Evolutionary conservation across 140 eudicot genomes (phyloP).

Genomic region (Stevia rebaudiana): DNA sequence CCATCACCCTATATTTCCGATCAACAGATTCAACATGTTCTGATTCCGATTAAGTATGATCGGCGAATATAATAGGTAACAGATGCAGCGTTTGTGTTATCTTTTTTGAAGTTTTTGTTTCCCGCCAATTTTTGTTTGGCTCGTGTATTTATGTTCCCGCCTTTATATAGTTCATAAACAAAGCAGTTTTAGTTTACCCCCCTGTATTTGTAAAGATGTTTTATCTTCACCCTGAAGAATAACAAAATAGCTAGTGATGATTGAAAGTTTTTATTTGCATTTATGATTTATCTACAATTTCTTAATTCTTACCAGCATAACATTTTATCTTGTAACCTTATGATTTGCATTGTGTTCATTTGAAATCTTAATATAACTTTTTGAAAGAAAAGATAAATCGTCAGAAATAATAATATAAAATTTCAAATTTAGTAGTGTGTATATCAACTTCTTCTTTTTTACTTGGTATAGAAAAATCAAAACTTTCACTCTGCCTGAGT

Average conservation of each 20-base stretch:
- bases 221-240: conserved; percentile 8
- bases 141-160: conserved; percentile 11
- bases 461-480: no score
- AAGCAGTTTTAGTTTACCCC: conserved; percentile 12
- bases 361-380: no score
- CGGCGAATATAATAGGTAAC: not conserved
- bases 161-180: not conserved
- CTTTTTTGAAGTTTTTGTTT: not conserved
- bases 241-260: not conserved
- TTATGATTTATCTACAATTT: not conserved
- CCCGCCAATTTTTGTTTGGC: conserved; percentile 22
- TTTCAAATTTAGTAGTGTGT: no score
- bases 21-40: not conserved
- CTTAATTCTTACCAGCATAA: not conserved
- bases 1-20: not conserved
- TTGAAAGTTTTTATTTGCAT: not conserved
- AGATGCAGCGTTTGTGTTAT: not conserved
- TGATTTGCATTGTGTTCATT: no score
- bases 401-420: no score
- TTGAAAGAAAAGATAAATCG: no score
- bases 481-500: no score
- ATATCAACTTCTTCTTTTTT: no score
- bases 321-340: not conserved
- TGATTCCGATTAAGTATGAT: not conserved
- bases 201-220: conserved; percentile 12